phyloP scores from a whole-genome alignment of 768 basidiomycete species.

The Suillus sp. region DNA sequence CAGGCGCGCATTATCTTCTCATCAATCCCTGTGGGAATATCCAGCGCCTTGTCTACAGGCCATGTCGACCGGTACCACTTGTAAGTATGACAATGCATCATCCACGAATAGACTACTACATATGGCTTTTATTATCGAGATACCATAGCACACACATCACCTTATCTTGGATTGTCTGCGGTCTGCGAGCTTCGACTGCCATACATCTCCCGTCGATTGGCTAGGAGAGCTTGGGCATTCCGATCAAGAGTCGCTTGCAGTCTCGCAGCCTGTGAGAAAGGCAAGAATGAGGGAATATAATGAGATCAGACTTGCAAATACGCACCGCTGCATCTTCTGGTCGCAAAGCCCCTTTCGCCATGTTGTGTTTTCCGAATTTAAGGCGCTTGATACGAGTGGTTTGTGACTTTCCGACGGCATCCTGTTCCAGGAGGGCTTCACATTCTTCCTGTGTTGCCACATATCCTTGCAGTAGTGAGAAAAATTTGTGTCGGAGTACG shows the following conservation, averaged over 20 bases:
- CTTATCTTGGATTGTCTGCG: conserved; percentile 21
- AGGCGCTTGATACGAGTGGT: conserved; percentile 52
- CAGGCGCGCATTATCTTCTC: not conserved
- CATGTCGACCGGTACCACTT: conserved; percentile 15
- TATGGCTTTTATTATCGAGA: conserved; percentile 21
- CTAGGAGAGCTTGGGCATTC: conserved; percentile 34
- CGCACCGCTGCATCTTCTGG: conserved; percentile 83
- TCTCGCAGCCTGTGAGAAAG: conserved; percentile 58
- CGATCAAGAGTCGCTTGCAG: conserved; percentile 65
- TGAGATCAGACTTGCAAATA: conserved; percentile 15
- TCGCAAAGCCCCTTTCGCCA: conserved; percentile 83
- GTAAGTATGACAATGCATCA: conserved; percentile 19
- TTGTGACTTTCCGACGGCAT: conserved; percentile 33
- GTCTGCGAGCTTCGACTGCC: conserved; percentile 24
- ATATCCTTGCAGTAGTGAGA: conserved; percentile 72
- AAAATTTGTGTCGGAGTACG: conserved; percentile 84
- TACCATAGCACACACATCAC: conserved; percentile 14
- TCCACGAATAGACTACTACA: conserved; percentile 20
- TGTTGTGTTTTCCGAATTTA: conserved; percentile 77
- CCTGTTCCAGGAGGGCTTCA: conserved; percentile 54
- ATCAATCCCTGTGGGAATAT: not conserved
- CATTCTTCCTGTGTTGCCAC: conserved; percentile 76
- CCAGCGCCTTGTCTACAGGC: not conserved
- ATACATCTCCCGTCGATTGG: conserved; percentile 28
- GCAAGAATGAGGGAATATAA: not conserved